Evolutionary conservation across 1,284 basidiomycete genomes (phyloP), one percentile per base, ranked within the genome.

Genomic region (Boletus sp.): DNA sequence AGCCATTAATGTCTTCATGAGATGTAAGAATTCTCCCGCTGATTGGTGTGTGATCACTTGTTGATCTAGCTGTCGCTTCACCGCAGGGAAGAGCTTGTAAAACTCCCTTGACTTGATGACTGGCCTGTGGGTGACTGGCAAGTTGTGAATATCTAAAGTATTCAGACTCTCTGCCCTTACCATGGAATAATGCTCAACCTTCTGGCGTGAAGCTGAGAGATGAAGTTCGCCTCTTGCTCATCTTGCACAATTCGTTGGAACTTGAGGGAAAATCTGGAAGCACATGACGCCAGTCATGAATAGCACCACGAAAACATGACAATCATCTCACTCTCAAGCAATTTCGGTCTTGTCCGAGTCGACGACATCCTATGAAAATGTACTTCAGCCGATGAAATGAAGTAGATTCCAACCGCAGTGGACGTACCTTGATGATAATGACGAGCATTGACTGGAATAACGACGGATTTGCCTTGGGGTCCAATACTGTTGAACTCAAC

Each of bases 1-100:
- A 6, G 85, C 86, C 85, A 88, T 88, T 43, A 88, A 67, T 0
- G 83, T 85, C 70, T 88, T 88, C 67, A 88, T 70, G 1, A 81
- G 6, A 35, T 83, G 79, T 19, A 87, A 71, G 64, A 88, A 88
- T 47, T 81, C 78, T 4, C 82, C 83, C 0, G 81, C 86, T 0
- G 78, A 76, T 0, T 67, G 68, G 65, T 88, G 84, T 0, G 84
- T 85, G 1, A 81, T 55, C 4, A 63, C 64, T 62, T 86, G 84
- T 31, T 77, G 69, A 62, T 84, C 80, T 6, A 88, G 68, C 8
- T 72, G 73, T 46, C 72, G 73, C 65, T 82, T 84, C 25, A 88
- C 60, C 0, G 72, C 68, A 1, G 75, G 72, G 59, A 87, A 87
- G n/a, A 84, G 64, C 9, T 69, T 76, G 63, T 88, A 88, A 64